phyloP scores from a whole-genome alignment of 257 asterid genomes.

The Solanum pinnatisectum region DNA sequence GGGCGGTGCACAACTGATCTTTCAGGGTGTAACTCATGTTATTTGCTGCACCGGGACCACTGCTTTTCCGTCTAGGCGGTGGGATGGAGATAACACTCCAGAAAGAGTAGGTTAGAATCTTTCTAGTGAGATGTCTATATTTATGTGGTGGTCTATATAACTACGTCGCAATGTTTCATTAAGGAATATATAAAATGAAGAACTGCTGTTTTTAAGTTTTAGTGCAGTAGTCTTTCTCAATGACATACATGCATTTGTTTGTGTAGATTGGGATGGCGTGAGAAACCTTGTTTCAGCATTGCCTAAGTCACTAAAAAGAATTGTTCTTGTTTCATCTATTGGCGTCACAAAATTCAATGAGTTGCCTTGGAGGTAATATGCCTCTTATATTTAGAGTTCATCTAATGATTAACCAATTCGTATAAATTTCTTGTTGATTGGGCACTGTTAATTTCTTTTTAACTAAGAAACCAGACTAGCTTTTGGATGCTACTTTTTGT shows the following conservation, averaged over 20 bases:
- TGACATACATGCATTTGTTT: background rate
- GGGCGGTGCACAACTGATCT: background rate
- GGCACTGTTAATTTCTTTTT: background rate
- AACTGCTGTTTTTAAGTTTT: background rate
- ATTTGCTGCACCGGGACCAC: slow-evolving; percentile 97
- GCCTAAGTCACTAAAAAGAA: slow-evolving; percentile 65
- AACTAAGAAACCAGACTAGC: background rate
- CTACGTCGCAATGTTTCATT: background rate
- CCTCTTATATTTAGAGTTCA: background rate
- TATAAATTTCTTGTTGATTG: background rate
- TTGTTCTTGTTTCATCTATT: slow-evolving; percentile 81
- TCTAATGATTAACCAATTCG: background rate
- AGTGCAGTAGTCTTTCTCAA: background rate
- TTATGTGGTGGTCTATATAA: background rate
- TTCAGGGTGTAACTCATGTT: slow-evolving; percentile 81
- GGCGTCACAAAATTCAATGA: slow-evolving; percentile 88
- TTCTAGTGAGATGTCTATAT: background rate
- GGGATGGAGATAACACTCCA: slow-evolving; percentile 98
- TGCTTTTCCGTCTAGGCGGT: slow-evolving; percentile 89
- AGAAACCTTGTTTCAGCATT: slow-evolving; percentile 70
- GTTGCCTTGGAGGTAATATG: slow-evolving; percentile 85
- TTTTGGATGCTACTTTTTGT: background rate
- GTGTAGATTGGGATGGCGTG: slow-evolving; percentile 93
- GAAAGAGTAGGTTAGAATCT: slow-evolving; percentile 80
- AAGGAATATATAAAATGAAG: background rate